Evolutionary conservation across 106 monocot species (phyloP).

Genomic region (Phalaenopsis aphrodite): DNA sequence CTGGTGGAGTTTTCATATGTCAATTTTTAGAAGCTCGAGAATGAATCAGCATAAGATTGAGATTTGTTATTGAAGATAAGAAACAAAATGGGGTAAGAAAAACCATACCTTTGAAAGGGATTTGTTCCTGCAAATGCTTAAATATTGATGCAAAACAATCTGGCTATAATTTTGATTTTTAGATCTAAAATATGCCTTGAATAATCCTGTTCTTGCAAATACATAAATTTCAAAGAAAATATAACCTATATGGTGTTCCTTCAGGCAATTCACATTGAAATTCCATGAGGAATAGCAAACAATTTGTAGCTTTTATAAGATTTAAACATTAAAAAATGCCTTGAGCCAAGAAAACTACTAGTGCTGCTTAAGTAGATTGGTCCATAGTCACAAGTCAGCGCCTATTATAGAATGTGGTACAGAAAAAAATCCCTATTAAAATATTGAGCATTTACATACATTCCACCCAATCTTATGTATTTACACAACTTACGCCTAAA

Average conservation of each 20-base stretch:
- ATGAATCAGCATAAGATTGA: no score
- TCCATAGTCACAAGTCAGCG: no score
- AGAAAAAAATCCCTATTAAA: no score
- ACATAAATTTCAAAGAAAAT: not conserved
- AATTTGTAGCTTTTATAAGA: no score
- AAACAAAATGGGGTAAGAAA: no score
- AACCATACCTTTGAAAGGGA: not conserved
- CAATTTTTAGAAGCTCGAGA: no score
- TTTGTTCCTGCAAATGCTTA: not conserved
- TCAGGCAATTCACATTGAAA: not conserved
- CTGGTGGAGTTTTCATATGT: no score
- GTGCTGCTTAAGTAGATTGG: not conserved
- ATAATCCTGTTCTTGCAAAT: not conserved
- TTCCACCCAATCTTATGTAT: no score
- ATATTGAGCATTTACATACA: no score
- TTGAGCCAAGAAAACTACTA: not conserved
- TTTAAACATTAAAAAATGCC: not conserved
- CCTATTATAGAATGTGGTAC: no score
- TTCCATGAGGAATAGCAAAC: not conserved
- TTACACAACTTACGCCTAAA: no score
- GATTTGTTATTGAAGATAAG: no score
- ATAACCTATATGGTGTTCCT: not conserved
- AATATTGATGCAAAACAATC: not conserved
- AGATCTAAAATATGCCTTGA: not conserved
- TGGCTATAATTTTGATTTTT: not conserved